Conservation (phyloP, 2,329 filamentous ascomycete genomes). For the Diaporthe citri region DNA sequence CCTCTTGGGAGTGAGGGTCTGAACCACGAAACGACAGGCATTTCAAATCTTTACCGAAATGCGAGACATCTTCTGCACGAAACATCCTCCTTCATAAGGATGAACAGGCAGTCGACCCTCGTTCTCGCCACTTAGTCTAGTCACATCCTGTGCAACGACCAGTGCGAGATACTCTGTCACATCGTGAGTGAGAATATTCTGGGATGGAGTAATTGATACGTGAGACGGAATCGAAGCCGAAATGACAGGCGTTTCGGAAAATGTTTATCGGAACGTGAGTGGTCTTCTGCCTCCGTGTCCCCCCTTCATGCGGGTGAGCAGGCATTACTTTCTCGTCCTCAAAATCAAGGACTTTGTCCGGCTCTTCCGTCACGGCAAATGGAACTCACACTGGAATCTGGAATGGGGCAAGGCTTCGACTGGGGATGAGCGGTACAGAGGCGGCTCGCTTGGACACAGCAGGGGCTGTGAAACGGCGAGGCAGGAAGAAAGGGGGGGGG, state of each 20-base stretch:
- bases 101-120: not conserved
- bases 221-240: not conserved
- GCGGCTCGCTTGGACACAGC: too few species aligned
- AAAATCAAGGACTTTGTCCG: not conserved
- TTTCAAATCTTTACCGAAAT: not conserved
- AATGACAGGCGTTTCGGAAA: not conserved
- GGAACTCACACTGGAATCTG: not conserved
- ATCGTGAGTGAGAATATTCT: not conserved
- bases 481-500: not conserved
- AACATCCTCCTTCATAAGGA: not conserved
- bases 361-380: not conserved
- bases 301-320: not conserved
- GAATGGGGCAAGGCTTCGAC: not conserved
- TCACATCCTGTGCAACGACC: not conserved
- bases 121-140: not conserved
- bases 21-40: not conserved
- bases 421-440: not conserved
- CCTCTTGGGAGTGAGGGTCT: not conserved
- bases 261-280: not conserved
- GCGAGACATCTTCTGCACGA: not conserved
- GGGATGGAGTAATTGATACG: not conserved
- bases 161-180: not conserved
- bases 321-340: not conserved
- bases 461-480: too few species aligned
- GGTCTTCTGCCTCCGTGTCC: not conserved